Percentiles rank a stretch among this genome's conserved stretches.
These are phyloP conservation scores for Citrus hindsii DNA, from an alignment of 345 rosid species.

Conservation along the genomic window DNA sequence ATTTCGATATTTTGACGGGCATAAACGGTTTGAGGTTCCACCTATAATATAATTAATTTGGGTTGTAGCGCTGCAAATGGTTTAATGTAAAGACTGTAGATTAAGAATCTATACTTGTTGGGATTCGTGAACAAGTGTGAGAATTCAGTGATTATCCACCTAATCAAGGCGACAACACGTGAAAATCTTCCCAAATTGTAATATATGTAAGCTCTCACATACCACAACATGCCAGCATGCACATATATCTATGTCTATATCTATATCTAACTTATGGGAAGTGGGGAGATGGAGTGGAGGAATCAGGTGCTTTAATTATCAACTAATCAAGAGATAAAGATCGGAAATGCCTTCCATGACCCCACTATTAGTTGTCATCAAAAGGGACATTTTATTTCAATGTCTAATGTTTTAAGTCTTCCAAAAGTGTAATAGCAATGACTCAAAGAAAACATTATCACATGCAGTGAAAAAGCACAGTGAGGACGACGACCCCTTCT, in stretches of 20 bases:
- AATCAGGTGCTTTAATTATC: constrained; percentile 22
- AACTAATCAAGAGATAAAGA: constrained; percentile 15
- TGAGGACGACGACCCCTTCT: background rate
- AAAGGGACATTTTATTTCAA: background rate
- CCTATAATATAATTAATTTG: background rate
- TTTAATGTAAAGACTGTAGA: background rate
- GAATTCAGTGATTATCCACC: background rate
- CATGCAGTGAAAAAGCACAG: background rate
- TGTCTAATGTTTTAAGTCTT: background rate
- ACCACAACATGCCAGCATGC: background rate
- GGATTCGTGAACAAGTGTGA: background rate
- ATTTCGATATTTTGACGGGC: background rate
- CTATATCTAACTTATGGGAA: too few relatives aligned
- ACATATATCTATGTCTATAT: too few relatives aligned
- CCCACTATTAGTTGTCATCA: background rate
- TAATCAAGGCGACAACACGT: background rate
- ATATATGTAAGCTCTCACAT: background rate
- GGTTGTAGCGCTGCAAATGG: background rate
- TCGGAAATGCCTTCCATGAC: background rate
- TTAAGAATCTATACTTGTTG: background rate
- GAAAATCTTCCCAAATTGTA: background rate
- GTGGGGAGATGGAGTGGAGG: background rate
- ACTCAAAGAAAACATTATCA: background rate
- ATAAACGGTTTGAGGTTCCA: background rate
- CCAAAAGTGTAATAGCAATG: background rate